Evolutionary conservation across 805 yeast species (phyloP).

Genomic region (Grigorovia humatica): DNA sequence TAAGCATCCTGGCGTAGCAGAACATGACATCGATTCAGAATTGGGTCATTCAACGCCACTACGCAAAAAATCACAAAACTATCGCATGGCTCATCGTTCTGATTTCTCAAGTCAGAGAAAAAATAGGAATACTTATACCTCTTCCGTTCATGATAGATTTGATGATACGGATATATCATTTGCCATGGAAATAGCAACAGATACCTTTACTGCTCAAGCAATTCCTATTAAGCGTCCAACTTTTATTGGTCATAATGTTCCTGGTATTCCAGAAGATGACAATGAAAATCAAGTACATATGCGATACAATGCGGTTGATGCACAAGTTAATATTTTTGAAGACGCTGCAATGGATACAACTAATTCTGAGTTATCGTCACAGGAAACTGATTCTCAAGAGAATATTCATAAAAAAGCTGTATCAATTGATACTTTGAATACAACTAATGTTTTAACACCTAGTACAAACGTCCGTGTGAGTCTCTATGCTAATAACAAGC

Average conservation of each 20-base stretch:
- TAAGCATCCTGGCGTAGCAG: background rate
- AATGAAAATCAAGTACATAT: background rate
- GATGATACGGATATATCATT: conserved; percentile 23
- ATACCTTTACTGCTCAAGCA: conserved; percentile 23
- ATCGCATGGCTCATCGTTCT: background rate
- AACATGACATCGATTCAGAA: background rate
- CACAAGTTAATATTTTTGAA: conserved; percentile 20
- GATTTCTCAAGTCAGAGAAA: background rate
- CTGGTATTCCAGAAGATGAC: background rate
- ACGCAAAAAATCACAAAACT: conserved; percentile 11
- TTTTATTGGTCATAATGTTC: conserved; percentile 2
- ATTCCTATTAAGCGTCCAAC: conserved; percentile 14
- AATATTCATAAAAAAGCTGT: conserved; percentile 24
- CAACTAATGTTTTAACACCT: conserved; percentile 21
- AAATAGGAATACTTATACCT: background rate
- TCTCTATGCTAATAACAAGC: conserved; percentile 19
- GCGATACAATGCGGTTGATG: background rate
- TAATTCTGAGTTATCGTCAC: conserved; percentile 15
- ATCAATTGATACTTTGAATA: conserved; percentile 26
- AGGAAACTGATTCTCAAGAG: conserved; percentile 12
- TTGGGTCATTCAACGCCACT: conserved; percentile 4
- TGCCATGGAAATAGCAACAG: conserved; percentile 23
- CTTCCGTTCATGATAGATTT: background rate
- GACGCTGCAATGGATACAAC: conserved; percentile 21
- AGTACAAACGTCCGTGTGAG: conserved; percentile 27